Evolutionary conservation across 2,329 filamentous ascomycete species (phyloP).

Genomic region (Ceratocystis harringtonii): DNA sequence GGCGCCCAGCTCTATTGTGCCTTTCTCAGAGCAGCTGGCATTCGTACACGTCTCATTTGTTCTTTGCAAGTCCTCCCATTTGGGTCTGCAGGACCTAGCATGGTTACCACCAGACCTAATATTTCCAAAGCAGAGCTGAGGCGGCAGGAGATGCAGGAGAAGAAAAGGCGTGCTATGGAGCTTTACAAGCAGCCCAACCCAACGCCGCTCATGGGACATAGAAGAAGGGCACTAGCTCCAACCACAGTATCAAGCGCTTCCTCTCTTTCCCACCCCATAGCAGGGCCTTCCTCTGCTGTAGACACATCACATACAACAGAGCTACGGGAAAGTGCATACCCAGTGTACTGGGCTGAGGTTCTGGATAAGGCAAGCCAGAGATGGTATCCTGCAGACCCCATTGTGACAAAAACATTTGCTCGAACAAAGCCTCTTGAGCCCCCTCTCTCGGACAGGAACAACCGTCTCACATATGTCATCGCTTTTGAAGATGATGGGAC

Average conservation of each 20-base stretch:
- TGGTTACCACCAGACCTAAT: constrained; percentile 28
- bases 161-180: constrained; percentile 19
- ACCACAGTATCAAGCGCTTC: not conserved
- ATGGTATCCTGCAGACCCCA: constrained; percentile 77
- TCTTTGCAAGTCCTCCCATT: constrained; percentile 76
- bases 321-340: constrained; percentile 57
- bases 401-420: constrained; percentile 64
- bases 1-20: constrained; percentile 87
- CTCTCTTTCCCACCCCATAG: not conserved
- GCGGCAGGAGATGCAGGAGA: constrained; percentile 22
- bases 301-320: constrained; percentile 22
- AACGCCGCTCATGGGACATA: not conserved
- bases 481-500: constrained; percentile 69
- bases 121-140: constrained; percentile 20
- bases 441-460: constrained; percentile 59
- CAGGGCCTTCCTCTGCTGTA: constrained; percentile 19
- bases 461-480: constrained; percentile 68
- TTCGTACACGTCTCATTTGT: constrained; percentile 71
- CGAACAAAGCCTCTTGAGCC: constrained; percentile 69
- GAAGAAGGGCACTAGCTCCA: not conserved
- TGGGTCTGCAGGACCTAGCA: constrained; percentile 35
- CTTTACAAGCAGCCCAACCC: constrained; percentile 7
- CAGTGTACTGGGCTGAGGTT: constrained; percentile 88
- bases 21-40: constrained; percentile 64
- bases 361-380: constrained; percentile 76